Percentiles rank a stretch among this genome's conserved stretches.
Evolutionary conservation across 2,329 filamentous ascomycete species (phyloP).

Genomic region (Diaporthe velutina): DNA sequence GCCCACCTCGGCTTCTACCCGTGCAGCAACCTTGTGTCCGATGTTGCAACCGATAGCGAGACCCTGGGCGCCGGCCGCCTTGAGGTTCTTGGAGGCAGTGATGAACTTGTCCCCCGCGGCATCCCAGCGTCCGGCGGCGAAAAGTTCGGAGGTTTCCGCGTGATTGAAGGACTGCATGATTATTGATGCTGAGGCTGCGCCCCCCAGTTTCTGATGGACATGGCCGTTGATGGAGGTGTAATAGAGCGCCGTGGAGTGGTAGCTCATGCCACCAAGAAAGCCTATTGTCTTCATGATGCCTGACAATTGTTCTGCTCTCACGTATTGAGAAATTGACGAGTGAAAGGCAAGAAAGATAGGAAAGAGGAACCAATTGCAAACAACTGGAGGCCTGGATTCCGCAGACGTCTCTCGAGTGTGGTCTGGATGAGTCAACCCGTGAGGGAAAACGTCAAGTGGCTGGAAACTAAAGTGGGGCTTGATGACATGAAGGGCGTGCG

Average conservation of each 20-base stretch:
- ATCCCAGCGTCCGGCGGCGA: constrained; percentile 59
- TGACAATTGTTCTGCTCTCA: neutral
- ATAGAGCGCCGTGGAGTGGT: constrained; percentile 42
- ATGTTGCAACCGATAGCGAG: constrained; percentile 42
- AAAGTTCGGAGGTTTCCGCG: constrained; percentile 45
- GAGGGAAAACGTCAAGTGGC: neutral
- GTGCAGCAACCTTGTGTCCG: constrained; percentile 40
- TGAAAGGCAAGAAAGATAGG: neutral
- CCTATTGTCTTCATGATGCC: constrained; percentile 41
- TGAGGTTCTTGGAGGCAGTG: constrained; percentile 44
- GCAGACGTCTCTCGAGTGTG: neutral
- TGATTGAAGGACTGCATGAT: constrained; percentile 43
- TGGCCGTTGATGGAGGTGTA: constrained; percentile 41
- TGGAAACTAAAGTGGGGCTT: neutral
- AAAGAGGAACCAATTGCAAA: neutral
- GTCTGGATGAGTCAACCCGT: constrained; percentile 1
- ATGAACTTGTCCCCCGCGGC: constrained; percentile 56
- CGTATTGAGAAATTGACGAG: neutral
- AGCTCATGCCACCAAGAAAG: constrained; percentile 43
- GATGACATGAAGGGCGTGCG: neutral
- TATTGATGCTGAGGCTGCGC: constrained; percentile 37
- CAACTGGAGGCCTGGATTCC: too few relatives aligned
- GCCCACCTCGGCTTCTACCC: constrained; percentile 31
- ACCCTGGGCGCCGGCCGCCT: constrained; percentile 39
- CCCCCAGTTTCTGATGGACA: constrained; percentile 36